Evolutionary conservation across 2,329 filamentous ascomycete species (phyloP), one percentile per base, ranked within the genome.

Genomic region (Hyphodiscus sp.): DNA sequence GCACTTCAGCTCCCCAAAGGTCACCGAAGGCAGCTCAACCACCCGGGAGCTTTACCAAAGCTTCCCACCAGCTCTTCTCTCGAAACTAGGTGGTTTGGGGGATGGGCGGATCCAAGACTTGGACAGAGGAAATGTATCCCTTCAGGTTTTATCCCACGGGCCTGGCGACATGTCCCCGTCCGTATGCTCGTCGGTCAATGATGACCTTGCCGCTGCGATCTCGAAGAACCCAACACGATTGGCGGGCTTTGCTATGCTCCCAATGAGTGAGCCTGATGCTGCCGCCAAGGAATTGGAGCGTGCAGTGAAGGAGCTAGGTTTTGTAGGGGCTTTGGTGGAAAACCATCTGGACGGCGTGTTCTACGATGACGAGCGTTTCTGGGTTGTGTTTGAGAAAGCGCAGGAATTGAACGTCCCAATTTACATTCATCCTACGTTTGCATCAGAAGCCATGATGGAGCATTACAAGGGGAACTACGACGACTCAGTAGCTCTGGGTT

Each of bases 271-370:
- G 3, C 70, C 73, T 2, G 45, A 60, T 50, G 59, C 65, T 46
- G 66, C 73, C 1, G 72, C 69, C 0, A 56, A 57, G 8, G 71
- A 73, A 52, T 60, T 73, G 13, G 46, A 51, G 16, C 67, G 73
- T 10, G 74, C 73, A 56, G 67, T 79, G 1, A 64, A 60, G 3
- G 63, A 75, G 47, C 65, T 74, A n/a, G 67, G 69, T 2, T 77
- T 80, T 52, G 68, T 76, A 2, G 76, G 77, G 0, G 74, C 75
- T 1, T 63, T 79, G 43, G 61, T 80, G 10, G 74, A 76, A 53
- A 70, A 73, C 43, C 71, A 73, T 54, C 51, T 62, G n/a, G 52
- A 65, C 18, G 71, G 72, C 0, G 53, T 57, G 13, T 75, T 73
- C 59, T 75, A 75, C 61, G 73, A 79, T 45, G 72, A 70, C 29